phyloP scores from a whole-genome alignment of 192 early-diverging fungal genomes.

The Mortierella antarctica region DNA sequence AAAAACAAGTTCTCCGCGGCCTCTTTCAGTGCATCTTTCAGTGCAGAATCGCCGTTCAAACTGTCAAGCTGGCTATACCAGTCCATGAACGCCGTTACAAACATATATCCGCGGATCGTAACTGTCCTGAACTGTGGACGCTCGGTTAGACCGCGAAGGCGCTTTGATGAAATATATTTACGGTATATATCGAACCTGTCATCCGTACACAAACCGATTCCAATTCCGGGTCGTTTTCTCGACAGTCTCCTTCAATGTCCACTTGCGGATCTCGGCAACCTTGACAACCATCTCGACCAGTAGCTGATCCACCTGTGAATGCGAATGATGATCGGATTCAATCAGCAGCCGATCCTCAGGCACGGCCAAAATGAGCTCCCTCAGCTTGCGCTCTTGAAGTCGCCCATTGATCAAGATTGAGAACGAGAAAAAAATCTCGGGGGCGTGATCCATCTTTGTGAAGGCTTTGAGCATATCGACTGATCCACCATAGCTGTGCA shows the following conservation, averaged over 20 bases:
- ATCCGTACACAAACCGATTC: slow-evolving; percentile 50
- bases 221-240: slow-evolving; percentile 63
- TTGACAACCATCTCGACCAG: slow-evolving; percentile 64
- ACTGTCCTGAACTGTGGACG: no score
- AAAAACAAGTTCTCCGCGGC: no score
- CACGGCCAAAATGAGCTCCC: slow-evolving; percentile 72
- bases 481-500: slow-evolving; percentile 90
- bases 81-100: no score
- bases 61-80: no score
- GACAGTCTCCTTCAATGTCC: slow-evolving; percentile 64
- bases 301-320: slow-evolving; percentile 60
- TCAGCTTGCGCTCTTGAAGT: slow-evolving; percentile 60
- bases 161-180: no score
- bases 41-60: no score
- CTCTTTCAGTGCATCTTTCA: no score
- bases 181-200: background rate
- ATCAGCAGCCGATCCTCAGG: slow-evolving; percentile 84
- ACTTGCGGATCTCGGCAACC: slow-evolving; percentile 69
- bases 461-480: slow-evolving; percentile 72
- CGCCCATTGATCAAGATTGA: slow-evolving; percentile 82
- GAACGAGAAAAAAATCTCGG: slow-evolving; percentile 81
- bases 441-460: slow-evolving; percentile 38
- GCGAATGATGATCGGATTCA: slow-evolving; percentile 84
- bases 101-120: no score
- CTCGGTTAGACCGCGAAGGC: no score